Conservation (phyloP, 768 basidiomycete genomes). For the Trametes elegans region DNA sequence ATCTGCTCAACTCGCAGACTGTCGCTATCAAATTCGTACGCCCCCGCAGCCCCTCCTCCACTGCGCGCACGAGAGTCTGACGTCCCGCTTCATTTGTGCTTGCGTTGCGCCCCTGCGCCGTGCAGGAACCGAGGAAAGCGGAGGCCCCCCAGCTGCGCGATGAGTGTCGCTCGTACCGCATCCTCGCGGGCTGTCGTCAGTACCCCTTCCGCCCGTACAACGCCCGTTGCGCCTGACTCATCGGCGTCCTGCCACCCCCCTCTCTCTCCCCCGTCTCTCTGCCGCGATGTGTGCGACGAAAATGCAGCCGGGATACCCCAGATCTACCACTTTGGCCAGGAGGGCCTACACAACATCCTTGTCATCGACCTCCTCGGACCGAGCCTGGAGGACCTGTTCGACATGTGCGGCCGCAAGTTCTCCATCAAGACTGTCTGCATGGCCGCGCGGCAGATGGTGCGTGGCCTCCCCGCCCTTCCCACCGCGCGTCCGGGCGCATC, state of each 20-base stretch:
- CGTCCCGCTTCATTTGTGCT: not conserved
- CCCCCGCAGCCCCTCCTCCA: conserved; percentile 23
- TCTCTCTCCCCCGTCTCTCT: not conserved
- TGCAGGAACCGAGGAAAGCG: conserved; percentile 86
- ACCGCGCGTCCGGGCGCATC: not conserved
- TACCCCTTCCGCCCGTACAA: conserved; percentile 14
- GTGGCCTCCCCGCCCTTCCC: conserved; percentile 20
- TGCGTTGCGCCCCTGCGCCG: no score
- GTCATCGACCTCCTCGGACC: conserved; percentile 98
- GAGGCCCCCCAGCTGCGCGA: conserved; percentile 98
- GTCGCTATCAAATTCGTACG: conserved; percentile 99
- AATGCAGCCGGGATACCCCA: conserved; percentile 96
- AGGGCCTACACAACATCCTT: conserved; percentile 96
- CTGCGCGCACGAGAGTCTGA: not conserved
- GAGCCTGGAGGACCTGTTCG: conserved; percentile 95
- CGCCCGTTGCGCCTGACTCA: not conserved
- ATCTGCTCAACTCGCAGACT: conserved; percentile 96
- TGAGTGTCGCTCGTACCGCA: conserved; percentile 97
- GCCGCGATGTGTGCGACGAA: conserved; percentile 19
- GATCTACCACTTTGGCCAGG: conserved; percentile 99
- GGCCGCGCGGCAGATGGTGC: conserved; percentile 96
- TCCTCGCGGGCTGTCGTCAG: conserved; percentile 82
- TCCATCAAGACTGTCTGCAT: conserved; percentile 98
- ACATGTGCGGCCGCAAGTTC: conserved; percentile 99
- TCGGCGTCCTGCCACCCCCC: not conserved